Evolutionary conservation across 345 rosid species (phyloP).

Genomic region (Aethionema arabicum): DNA sequence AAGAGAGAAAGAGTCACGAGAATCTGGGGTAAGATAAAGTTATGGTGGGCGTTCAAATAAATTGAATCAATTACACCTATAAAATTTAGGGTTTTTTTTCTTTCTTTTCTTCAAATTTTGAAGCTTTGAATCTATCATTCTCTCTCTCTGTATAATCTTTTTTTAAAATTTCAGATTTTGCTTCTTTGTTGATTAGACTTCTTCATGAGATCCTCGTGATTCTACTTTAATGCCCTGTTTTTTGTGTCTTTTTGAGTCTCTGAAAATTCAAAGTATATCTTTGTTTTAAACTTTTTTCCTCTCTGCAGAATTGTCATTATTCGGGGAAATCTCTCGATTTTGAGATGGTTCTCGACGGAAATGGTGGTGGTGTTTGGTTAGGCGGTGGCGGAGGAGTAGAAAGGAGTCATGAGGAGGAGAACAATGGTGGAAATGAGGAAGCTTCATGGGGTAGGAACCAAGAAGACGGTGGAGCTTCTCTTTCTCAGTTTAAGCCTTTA

Average conservation of each 20-base stretch:
- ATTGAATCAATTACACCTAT: background rate
- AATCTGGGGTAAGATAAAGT: conserved; percentile 27
- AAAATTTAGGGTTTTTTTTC: background rate
- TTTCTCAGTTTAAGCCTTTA: conserved; percentile 60
- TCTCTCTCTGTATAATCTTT: conserved; percentile 25
- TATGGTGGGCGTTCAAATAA: conserved; percentile 16
- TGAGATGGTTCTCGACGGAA: conserved; percentile 59
- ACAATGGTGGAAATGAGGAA: conserved; percentile 35
- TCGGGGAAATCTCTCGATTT: conserved; percentile 18
- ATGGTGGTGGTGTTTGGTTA: conserved; percentile 59
- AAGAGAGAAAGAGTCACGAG: conserved; percentile 37
- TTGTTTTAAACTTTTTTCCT: background rate
- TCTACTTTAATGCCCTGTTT: conserved; percentile 35
- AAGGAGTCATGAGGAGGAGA: conserved; percentile 29
- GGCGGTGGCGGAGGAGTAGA: conserved; percentile 41
- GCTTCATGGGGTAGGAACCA: conserved; percentile 58
- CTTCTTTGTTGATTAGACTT: conserved; percentile 28
- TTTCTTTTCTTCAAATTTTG: background rate
- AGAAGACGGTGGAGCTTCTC: conserved; percentile 38
- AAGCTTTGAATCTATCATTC: conserved; percentile 36
- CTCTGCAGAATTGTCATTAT: conserved; percentile 22
- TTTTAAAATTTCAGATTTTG: conserved; percentile 28
- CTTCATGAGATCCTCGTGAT: conserved; percentile 39
- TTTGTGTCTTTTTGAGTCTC: conserved; percentile 9
- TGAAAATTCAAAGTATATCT: conserved; percentile 30